A percentile compares a stretch with the other conserved stretches of the same genome.
Conservation (phyloP, 768 basidiomycete species). For the Kwoniella pini region DNA sequence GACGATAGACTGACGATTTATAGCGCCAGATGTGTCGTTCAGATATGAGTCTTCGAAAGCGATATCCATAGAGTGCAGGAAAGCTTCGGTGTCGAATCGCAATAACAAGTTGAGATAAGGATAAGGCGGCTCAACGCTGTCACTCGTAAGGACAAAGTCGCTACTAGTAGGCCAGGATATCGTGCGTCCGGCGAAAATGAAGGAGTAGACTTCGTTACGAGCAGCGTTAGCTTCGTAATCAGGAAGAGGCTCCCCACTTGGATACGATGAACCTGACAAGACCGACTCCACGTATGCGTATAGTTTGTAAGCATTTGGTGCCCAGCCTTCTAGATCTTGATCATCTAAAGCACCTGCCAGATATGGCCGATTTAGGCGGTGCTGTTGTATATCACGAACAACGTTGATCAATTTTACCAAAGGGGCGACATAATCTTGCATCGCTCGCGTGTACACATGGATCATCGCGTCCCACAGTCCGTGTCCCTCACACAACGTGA, state of each 20-base stretch:
- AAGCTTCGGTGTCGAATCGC: slow-evolving; percentile 87
- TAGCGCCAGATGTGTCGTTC: slow-evolving; percentile 67
- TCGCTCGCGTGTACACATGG: slow-evolving; percentile 85
- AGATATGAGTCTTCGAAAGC: slow-evolving; percentile 92
- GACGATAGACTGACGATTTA: slow-evolving; percentile 77
- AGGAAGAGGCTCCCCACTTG: slow-evolving; percentile 72
- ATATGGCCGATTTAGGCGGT: slow-evolving; percentile 54
- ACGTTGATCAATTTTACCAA: slow-evolving; percentile 79
- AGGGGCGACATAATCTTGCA: slow-evolving; percentile 85
- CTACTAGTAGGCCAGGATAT: slow-evolving; percentile 71
- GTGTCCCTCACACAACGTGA: slow-evolving; percentile 77
- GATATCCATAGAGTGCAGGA: slow-evolving; percentile 88
- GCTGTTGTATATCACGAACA: slow-evolving; percentile 67
- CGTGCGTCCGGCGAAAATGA: slow-evolving; percentile 81
- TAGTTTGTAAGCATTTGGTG: slow-evolving; percentile 83
- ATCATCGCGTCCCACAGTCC: slow-evolving; percentile 89
- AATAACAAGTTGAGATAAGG: slow-evolving; percentile 84
- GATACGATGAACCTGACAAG: slow-evolving; percentile 81
- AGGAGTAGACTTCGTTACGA: slow-evolving; percentile 72
- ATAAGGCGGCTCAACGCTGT: slow-evolving; percentile 72
- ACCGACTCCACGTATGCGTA: slow-evolving; percentile 82
- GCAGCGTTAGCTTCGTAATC: slow-evolving; percentile 68
- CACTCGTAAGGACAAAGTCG: slow-evolving; percentile 72
- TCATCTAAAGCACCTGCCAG: slow-evolving; percentile 31
- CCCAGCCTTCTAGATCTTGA: slow-evolving; percentile 61